Conservation (phyloP, 768 basidiomycete species). For the Tulasnella sp. region DNA sequence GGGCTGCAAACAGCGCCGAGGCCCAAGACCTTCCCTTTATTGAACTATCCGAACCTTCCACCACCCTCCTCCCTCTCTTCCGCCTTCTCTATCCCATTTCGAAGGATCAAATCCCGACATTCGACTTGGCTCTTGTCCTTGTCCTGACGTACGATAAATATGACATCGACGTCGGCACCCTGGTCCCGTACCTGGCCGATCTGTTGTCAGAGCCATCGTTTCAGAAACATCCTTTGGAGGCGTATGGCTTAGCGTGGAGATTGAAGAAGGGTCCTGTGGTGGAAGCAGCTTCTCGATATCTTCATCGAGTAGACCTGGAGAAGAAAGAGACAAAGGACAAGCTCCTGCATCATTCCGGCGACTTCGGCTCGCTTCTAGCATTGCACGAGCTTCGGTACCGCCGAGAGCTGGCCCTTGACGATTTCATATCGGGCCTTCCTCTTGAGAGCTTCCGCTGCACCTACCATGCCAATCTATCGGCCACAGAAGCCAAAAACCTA, state of each 20-base stretch:
- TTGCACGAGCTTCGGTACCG: neutral
- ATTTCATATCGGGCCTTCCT: neutral
- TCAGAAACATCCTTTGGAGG: neutral
- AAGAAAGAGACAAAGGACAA: neutral
- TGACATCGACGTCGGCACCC: neutral
- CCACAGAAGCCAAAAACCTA: neutral
- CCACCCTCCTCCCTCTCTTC: neutral
- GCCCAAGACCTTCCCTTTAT: slow-evolving; percentile 7
- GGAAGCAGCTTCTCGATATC: neutral
- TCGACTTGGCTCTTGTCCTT: neutral
- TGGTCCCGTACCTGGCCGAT: neutral
- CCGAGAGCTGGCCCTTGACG: neutral
- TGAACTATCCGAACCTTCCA: neutral
- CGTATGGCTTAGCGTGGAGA: slow-evolving; percentile 17
- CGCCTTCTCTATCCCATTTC: neutral
- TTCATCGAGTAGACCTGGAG: neutral
- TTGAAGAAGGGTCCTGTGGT: neutral
- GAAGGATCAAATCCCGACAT: neutral
- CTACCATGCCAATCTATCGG: neutral
- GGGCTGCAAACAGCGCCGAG: neutral
- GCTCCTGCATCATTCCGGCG: neutral
- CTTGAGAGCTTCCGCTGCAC: neutral
- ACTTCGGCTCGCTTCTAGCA: neutral
- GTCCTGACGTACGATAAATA: slow-evolving; percentile 16
- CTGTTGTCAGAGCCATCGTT: neutral